Conservation (phyloP, 129 eudicot species). For the Chrysanthemum makinoi region DNA sequence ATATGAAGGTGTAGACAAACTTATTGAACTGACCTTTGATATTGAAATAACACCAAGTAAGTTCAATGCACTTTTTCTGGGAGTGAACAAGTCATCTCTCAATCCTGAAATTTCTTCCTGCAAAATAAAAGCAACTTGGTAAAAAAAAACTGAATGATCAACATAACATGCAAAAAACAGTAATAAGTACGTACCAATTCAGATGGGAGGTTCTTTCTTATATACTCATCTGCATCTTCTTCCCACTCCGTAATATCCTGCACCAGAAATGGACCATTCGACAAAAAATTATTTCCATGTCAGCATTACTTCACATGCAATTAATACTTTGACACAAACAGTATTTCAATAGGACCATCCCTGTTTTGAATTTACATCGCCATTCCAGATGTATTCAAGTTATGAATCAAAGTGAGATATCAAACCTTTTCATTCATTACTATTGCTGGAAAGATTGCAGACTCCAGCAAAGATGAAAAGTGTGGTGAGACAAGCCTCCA, state of each 20-base stretch:
- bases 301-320: constrained; percentile 11
- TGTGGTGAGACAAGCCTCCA: constrained; percentile 86
- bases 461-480: constrained; percentile 63
- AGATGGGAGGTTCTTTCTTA: constrained; percentile 72
- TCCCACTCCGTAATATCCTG: constrained; percentile 81
- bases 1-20: constrained; percentile 4
- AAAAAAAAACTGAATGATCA: background rate
- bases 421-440: constrained; percentile 66
- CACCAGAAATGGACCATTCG: constrained; percentile 14
- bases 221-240: constrained; percentile 79
- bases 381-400: constrained; percentile 8
- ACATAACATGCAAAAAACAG: background rate
- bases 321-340: background rate
- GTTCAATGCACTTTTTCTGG: constrained; percentile 73
- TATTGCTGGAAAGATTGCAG: constrained; percentile 67
- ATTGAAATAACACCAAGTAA: constrained; percentile 76
- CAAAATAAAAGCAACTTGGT: constrained; percentile 21
- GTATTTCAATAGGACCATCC: too few relatives aligned
- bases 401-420: constrained; percentile 6
- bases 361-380: constrained; percentile 6
- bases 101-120: constrained; percentile 81
- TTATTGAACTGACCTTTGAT: constrained; percentile 51
- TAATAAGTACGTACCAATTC: constrained; percentile 45
- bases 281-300: constrained; percentile 16
- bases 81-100: constrained; percentile 76